A percentile compares a stretch with the other conserved stretches of the same genome.
Conservation (phyloP, 306 rosid species). For the Cucumis melo region DNA sequence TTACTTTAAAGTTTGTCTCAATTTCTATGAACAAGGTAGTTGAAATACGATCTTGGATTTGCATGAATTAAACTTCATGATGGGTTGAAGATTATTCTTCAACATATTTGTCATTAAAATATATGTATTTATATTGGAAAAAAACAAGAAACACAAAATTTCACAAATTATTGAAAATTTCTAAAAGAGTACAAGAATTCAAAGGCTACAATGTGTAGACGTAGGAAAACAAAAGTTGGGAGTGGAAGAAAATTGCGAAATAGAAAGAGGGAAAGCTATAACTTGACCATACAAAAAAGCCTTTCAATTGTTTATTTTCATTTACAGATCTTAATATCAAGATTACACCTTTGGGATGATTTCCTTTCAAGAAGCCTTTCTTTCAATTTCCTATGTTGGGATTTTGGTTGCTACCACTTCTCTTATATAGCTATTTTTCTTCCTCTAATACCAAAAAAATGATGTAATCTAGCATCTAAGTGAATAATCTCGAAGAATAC, state of each 20-base stretch:
- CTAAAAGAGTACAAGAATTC: not conserved
- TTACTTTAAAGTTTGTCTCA: not conserved
- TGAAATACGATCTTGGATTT: not conserved
- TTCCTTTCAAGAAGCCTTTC: not conserved
- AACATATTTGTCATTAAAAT: not conserved
- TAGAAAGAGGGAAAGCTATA: not conserved
- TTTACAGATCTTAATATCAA: not conserved
- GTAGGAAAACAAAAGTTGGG: not conserved
- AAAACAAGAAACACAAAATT: not conserved
- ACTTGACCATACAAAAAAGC: not conserved
- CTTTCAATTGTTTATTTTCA: not conserved
- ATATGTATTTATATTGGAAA: too few relatives aligned
- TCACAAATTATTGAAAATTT: not conserved
- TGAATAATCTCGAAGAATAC: not conserved
- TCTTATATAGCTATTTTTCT: not conserved
- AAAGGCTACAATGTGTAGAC: not conserved
- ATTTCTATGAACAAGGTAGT: not conserved
- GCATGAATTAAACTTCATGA: not conserved
- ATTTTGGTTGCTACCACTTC: not conserved
- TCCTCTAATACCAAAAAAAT: not conserved
- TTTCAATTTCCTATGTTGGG: not conserved
- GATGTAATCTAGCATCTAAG: not conserved
- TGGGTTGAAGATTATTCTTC: not conserved
- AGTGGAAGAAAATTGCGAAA: not conserved
- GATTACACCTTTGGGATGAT: not conserved